Percentiles rank a stretch among this genome's conserved stretches.
Conservation (phyloP, 129 eudicot genomes). For the Scalesia atractyloides region DNA sequence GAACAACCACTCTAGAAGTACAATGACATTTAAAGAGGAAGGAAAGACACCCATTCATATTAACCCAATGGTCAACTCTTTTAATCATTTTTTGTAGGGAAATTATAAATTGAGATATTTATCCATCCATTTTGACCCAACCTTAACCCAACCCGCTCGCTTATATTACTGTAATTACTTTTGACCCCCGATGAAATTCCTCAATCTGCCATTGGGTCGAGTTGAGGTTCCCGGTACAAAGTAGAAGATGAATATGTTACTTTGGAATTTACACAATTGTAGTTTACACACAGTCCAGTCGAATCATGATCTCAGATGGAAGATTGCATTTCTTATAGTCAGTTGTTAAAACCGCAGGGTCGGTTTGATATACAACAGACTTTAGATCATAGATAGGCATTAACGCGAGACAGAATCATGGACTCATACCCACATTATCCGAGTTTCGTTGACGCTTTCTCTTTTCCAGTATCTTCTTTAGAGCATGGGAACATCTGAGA, state of each 20-base stretch:
- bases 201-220: background rate
- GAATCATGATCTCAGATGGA: background rate
- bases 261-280: background rate
- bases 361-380: background rate
- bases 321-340: background rate
- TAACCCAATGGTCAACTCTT: no score
- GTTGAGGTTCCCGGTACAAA: background rate
- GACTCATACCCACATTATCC: constrained; percentile 10
- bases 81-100: no score
- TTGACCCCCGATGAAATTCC: background rate
- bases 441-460: constrained; percentile 20
- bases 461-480: constrained; percentile 42
- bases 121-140: background rate
- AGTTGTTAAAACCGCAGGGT: background rate
- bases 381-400: background rate
- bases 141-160: background rate
- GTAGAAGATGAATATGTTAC: background rate
- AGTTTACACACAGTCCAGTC: background rate
- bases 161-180: background rate
- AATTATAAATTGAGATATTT: background rate
- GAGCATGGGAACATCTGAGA: constrained; percentile 55
- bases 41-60: no score
- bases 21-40: no score
- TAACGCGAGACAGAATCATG: background rate
- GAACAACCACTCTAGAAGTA: no score